Evolutionary conservation across 2,329 filamentous ascomycete genomes (phyloP).

Genomic region (Sporothrix inflata): DNA sequence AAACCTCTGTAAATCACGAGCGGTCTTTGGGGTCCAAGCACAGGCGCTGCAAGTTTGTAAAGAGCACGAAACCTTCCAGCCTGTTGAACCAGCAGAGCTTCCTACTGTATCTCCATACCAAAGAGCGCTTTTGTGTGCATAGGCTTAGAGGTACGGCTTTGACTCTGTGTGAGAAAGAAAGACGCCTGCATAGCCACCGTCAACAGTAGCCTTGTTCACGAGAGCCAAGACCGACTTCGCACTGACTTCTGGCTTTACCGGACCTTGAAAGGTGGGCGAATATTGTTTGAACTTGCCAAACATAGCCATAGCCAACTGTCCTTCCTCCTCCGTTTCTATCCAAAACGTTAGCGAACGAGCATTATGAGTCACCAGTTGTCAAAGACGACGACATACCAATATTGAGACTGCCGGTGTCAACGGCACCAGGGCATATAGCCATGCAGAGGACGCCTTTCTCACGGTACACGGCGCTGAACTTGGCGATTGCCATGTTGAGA

Average conservation of each 20-base stretch:
- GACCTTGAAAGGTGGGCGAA: slow-evolving; percentile 28
- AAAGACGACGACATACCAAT: background rate
- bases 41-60: too few relatives aligned
- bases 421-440: slow-evolving; percentile 5
- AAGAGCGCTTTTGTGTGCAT: too few relatives aligned
- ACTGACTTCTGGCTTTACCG: background rate
- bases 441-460: background rate
- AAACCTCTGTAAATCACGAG: too few relatives aligned
- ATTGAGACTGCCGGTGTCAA: background rate
- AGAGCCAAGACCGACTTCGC: background rate
- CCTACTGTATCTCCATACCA: too few relatives aligned
- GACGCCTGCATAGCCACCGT: background rate
- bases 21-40: too few relatives aligned
- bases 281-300: slow-evolving; percentile 30
- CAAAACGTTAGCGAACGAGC: slow-evolving; percentile 12
- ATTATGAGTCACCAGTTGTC: too few relatives aligned
- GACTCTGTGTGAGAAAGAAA: background rate
- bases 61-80: too few relatives aligned
- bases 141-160: background rate
- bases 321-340: slow-evolving; percentile 29
- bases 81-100: too few relatives aligned
- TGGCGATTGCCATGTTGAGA: background rate
- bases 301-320: slow-evolving; percentile 25
- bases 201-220: background rate
- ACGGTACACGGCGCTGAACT: background rate